Base-by-base conservation (phyloP, 139 green algal genomes). In the Mychonastes homosphaera region DNA sequence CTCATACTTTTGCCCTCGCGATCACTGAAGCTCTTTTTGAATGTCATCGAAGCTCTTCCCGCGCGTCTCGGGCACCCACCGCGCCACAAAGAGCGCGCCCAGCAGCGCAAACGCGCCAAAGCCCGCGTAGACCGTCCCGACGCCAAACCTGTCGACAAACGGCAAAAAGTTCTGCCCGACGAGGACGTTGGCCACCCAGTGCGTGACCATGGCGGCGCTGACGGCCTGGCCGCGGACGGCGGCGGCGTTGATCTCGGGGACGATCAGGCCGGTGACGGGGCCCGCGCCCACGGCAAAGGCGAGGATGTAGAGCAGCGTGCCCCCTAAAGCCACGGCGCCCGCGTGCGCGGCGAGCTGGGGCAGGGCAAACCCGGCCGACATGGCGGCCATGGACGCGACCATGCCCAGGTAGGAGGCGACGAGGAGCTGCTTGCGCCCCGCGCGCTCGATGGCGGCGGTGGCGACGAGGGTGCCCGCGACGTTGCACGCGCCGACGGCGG, bases 291-390 rank as follows among this genome's bases (percentile, higher is more conserved):
- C 44, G 0, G 87, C 85, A 71, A 98, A 97, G 40, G 57, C 50
- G 8, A 92, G 35, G 32, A 97, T 83, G 79, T 97, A 98, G 3
- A 62, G 54, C 34, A 97, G 59, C 4, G 85, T 96, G 52, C 84
- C 89, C 6, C 71, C 53, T 41, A 95, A 59, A 0, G 86, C 79
- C 35, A 94, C 80, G 24, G 65, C 47, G 57, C 44, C 51, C 41
- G 41, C 41, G 50, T 61, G 61, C 13, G 35, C 28, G 24, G 79
- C 60, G 6, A 95, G 74, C 12, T 72, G 56, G 4, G 80, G 79
- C 50, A 92, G 46, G 1, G 27, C 58, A 35, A 94, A 80, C 33
- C 83, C 87, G 12, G 80, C 80, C 0, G 79, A 80, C 84, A 96
- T 92, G 38, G 72, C 55, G 16, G 88, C 71, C 79, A 86, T 87